These are phyloP conservation scores for Phytophthora foliorum DNA, from an alignment of 352 stramenopile genomes.

Conservation along the genomic window DNA sequence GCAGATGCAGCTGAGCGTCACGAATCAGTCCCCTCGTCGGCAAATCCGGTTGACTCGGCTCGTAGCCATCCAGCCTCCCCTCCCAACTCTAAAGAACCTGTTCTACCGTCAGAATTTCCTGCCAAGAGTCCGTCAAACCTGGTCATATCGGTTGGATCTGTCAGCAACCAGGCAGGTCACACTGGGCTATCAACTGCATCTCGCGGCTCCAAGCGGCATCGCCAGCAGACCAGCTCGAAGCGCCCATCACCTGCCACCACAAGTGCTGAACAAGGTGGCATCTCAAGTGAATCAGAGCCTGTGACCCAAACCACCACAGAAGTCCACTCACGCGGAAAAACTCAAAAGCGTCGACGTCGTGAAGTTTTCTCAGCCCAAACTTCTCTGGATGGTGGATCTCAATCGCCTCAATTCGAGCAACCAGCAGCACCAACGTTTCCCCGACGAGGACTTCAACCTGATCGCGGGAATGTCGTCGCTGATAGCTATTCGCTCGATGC, in stretches of 20 bases:
- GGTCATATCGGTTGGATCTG: conserved; percentile 23
- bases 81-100: conserved; percentile 13
- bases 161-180: not conserved
- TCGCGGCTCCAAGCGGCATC: conserved; percentile 27
- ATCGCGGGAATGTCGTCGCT: not conserved
- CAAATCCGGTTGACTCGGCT: not conserved
- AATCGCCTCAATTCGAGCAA: conserved; percentile 32
- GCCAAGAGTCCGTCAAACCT: conserved; percentile 27
- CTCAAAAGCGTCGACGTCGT: conserved; percentile 26
- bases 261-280: conserved; percentile 1
- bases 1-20: not conserved
- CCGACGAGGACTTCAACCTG: conserved; percentile 9
- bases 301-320: conserved; percentile 3
- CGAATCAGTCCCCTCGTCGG: not conserved
- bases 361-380: conserved; percentile 8
- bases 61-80: conserved; percentile 9
- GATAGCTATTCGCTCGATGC: conserved; percentile 29
- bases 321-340: not conserved
- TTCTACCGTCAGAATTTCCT: conserved; percentile 2
- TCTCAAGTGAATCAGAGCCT: not conserved
- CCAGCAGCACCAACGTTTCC: not conserved
- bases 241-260: not conserved
- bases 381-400: conserved; percentile 15
- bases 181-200: conserved; percentile 16
- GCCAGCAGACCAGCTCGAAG: conserved; percentile 1